Conservation (phyloP, 441 rosid genomes). For the Populus hybrid region DNA sequence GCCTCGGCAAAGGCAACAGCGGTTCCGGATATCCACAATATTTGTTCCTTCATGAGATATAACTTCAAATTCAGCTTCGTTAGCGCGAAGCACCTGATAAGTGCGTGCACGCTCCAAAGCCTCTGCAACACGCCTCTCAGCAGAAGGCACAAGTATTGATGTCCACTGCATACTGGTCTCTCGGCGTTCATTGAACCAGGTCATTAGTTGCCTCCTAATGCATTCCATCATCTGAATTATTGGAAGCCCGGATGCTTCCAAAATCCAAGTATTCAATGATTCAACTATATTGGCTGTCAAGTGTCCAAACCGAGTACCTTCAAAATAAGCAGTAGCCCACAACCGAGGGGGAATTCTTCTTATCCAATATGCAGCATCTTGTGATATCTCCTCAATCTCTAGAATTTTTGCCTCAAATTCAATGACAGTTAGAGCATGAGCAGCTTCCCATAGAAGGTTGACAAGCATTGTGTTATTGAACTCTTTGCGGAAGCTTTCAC, state of each 20-base stretch:
- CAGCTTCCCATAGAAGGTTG: constrained; percentile 90
- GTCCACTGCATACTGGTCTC: constrained; percentile 96
- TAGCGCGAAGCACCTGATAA: constrained; percentile 89
- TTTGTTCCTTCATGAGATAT: constrained; percentile 89
- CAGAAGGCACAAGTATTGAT: constrained; percentile 90
- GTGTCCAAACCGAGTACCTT: constrained; percentile 87
- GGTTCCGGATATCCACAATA: constrained; percentile 84
- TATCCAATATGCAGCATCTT: constrained; percentile 93
- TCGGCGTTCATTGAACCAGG: constrained; percentile 91
- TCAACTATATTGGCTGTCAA: constrained; percentile 84
- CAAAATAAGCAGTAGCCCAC: constrained; percentile 96
- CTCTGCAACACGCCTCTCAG: constrained; percentile 79
- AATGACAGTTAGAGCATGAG: constrained; percentile 80
- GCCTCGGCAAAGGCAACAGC: constrained; percentile 90
- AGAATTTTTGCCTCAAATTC: constrained; percentile 88
- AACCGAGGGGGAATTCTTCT: constrained; percentile 80
- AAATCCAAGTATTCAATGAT: constrained; percentile 77
- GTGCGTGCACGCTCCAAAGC: constrained; percentile 88
- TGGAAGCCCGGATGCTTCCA: constrained; percentile 95
- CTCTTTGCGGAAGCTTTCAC: constrained; percentile 90
- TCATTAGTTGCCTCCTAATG: constrained; percentile 92
- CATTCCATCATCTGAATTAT: constrained; percentile 98
- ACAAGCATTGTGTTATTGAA: constrained; percentile 87
- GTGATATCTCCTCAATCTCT: constrained; percentile 88
- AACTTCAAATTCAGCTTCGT: constrained; percentile 95